Percentiles rank a stretch among this genome's conserved stretches.
These are phyloP conservation scores for Neurospora pannonica DNA, from an alignment of 495 filamentous ascomycete species.

Conservation along the genomic window DNA sequence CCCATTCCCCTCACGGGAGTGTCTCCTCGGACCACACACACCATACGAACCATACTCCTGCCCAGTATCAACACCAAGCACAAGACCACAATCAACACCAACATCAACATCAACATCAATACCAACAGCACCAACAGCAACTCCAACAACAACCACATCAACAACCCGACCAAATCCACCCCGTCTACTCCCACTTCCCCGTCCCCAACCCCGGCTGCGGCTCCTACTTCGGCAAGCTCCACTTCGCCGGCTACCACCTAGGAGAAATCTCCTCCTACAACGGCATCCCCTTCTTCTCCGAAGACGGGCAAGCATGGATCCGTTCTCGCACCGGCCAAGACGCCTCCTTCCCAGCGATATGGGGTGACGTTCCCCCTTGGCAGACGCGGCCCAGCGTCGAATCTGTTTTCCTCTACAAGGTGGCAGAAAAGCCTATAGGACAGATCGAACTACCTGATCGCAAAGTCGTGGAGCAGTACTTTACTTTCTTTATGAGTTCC, in stretches of 20 bases:
- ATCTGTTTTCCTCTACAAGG: not conserved
- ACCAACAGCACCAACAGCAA: not conserved
- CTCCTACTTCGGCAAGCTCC: constrained; percentile 25
- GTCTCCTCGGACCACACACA: not conserved
- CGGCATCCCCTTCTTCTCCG: constrained; percentile 37
- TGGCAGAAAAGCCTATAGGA: not conserved
- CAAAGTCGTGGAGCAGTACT: constrained; percentile 5
- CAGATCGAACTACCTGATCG: constrained; percentile 9
- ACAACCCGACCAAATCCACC: not conserved
- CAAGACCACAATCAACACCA: not conserved
- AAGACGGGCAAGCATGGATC: constrained; percentile 39
- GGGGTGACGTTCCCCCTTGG: constrained; percentile 18
- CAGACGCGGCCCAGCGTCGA: not conserved
- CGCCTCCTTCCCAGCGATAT: constrained; percentile 29
- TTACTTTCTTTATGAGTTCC: constrained; percentile 8
- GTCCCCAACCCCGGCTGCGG: not conserved
- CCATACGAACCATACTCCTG: not conserved
- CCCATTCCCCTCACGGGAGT: not conserved
- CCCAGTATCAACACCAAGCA: not conserved
- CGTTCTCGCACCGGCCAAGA: constrained; percentile 35
- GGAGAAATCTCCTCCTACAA: constrained; percentile 38
- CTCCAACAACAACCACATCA: not conserved
- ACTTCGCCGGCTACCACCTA: constrained; percentile 40
- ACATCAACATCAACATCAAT: not conserved
- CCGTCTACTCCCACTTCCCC: constrained; percentile 1